These are phyloP conservation scores for Trichosporon ovoides DNA, from an alignment of 1,284 basidiomycete genomes.

Conservation along the genomic window DNA sequence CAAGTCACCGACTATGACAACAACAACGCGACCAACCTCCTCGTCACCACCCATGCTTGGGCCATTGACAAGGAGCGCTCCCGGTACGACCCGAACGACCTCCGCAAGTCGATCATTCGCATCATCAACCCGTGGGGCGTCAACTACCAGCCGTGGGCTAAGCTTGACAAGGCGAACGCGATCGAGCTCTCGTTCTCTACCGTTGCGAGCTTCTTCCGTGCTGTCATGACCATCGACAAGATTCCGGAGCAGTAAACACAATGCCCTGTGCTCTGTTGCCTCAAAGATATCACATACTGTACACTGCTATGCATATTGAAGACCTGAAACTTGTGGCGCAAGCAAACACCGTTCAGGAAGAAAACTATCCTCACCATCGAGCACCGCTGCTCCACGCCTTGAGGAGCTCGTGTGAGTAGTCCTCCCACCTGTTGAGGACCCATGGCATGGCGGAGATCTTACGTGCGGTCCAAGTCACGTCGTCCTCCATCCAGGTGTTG, in stretches of 20 bases:
- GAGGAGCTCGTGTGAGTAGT: no score
- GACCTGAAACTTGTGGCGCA: no score
- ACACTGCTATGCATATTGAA: no score
- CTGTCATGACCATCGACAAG: not conserved
- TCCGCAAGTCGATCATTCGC: not conserved
- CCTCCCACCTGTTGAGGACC: no score
- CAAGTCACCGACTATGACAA: constrained; percentile 2
- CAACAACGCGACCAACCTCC: constrained; percentile 3
- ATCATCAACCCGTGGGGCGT: not conserved
- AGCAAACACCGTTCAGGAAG: no score
- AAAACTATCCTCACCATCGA: no score
- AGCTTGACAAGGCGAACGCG: not conserved
- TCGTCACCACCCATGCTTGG: not conserved
- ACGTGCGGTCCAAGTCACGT: no score
- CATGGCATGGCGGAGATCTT: no score
- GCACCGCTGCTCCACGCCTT: no score
- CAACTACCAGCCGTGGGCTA: not conserved
- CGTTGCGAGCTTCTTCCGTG: not conserved
- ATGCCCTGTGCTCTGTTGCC: no score
- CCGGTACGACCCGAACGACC: not conserved
- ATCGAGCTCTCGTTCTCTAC: not conserved
- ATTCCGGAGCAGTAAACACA: not conserved
- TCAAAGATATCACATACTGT: no score
- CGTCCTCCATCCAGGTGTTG: no score
- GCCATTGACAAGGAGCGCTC: not conserved